Evolutionary conservation across 2,329 filamentous ascomycete species (phyloP), one percentile per base, ranked within the genome.

Genomic region (Alternaria atra): DNA sequence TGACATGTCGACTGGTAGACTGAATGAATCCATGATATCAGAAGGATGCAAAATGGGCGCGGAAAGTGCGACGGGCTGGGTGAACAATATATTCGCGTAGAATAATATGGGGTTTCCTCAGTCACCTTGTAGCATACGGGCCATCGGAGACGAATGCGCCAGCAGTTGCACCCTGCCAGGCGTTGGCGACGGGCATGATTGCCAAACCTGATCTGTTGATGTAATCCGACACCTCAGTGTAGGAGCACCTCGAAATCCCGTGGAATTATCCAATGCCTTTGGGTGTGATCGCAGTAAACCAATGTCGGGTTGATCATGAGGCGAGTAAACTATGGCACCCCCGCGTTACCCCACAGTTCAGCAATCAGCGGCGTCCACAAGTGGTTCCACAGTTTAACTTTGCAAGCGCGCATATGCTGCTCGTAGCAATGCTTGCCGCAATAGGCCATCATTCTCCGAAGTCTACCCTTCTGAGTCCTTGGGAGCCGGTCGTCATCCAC

Each of bases 11-110:
- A 63, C 1, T 17, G 63, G 61, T 43, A 70, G 46, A 40, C 30
- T 57, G 58, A 66, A 43, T 12, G 61, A 57, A 35, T 64, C 58
- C 69, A 71, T 71, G 44, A 39, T 52, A 15, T 12, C 35, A n/a
- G 39, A 37, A 25, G 20, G 32, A 37, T 13, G 32, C 8, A 50
- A 50, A 6, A 4, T 17, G 34, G 20, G 30, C 13, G 12, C 3
- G 10, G 25, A 43, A 29, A 23, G 8, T 43, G 15, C 34, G 17
- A 52, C 50, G 25, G 30, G 23, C 35, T 39, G 37, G 39, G 8
- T n/a, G 8, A 13, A 8, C 25, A 2, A 50, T 13, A 29, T 46
- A 20, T 20, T n/a, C 27, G 13, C 39, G 23, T 8, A 25, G 29
- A 37, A 46, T 30, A 34, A 10, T 25, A 50, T 17, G 12, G 46